A percentile compares a stretch with the other conserved stretches of the same genome.
Conservation (phyloP, 345 rosid genomes). For the Triadica sebifera region DNA sequence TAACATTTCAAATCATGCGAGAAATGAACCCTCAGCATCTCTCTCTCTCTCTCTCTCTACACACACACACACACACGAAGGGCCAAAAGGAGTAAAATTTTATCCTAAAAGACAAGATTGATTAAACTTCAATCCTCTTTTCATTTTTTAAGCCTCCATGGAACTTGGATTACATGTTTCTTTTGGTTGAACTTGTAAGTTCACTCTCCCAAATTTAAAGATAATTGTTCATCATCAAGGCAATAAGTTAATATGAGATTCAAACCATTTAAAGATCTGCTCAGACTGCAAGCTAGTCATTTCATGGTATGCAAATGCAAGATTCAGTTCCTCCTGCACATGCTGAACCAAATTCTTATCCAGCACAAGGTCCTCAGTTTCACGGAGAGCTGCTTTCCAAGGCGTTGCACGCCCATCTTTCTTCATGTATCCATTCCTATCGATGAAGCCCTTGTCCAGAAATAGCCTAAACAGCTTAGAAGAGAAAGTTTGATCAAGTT, state of each 20-base stretch:
- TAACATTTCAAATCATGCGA: no score
- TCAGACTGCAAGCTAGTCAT: conserved; percentile 89
- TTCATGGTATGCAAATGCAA: conserved; percentile 88
- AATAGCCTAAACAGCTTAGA: conserved; percentile 54
- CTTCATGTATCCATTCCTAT: conserved; percentile 70
- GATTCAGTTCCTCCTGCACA: conserved; percentile 86
- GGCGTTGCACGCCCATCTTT: conserved; percentile 64
- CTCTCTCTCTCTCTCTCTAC: no score
- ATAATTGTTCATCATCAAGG: not conserved
- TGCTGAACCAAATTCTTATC: conserved; percentile 53
- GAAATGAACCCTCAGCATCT: no score
- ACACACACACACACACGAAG: no score
- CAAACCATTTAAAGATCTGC: conserved; percentile 85
- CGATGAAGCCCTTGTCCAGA: conserved; percentile 55
- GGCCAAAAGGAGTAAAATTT: no score
- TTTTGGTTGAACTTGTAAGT: not conserved
- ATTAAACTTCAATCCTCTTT: not conserved
- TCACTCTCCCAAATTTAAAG: not conserved
- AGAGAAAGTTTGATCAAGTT: conserved; percentile 48
- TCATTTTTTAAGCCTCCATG: not conserved
- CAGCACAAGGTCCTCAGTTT: conserved; percentile 32
- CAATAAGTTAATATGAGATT: conserved; percentile 54
- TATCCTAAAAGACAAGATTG: not conserved
- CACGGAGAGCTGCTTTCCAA: conserved; percentile 59
- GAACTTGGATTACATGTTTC: not conserved